These are phyloP conservation scores for Alternaria hordeiaustralica DNA, from an alignment of 2,329 filamentous ascomycete species.

Conservation along the genomic window DNA sequence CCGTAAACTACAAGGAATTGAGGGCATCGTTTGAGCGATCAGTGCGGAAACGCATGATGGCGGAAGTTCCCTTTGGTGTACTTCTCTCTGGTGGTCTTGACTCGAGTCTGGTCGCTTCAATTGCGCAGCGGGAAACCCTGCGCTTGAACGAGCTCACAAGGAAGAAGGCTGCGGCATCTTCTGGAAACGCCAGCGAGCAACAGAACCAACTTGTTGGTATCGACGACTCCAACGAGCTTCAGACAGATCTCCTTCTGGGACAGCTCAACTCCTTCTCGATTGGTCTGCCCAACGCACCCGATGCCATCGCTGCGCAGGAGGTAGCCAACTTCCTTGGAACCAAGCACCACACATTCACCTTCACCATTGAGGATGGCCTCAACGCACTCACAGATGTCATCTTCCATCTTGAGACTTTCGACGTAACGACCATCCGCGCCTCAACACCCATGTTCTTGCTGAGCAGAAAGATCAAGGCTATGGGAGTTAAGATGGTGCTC, in stretches of 20 bases:
- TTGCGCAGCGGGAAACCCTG: constrained; percentile 90
- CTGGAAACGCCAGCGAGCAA: constrained; percentile 27
- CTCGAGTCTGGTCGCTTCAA: constrained; percentile 92
- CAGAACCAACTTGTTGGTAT: constrained; percentile 78
- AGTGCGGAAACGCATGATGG: constrained; percentile 97
- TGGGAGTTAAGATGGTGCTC: constrained; percentile 99
- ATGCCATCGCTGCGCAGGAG: constrained; percentile 88
- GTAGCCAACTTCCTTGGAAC: constrained; percentile 97
- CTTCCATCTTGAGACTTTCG: constrained; percentile 96
- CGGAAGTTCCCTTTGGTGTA: constrained; percentile 97
- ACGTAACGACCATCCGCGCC: constrained; percentile 97
- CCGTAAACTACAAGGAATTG: constrained; percentile 82
- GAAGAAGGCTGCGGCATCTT: constrained; percentile 47
- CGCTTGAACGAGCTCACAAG: constrained; percentile 72
- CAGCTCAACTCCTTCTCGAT: constrained; percentile 99
- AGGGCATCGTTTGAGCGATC: constrained; percentile 85
- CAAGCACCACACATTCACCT: constrained; percentile 97
- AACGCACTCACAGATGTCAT: constrained; percentile 98
- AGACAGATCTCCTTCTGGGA: constrained; percentile 87
- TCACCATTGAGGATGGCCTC: constrained; percentile 95
- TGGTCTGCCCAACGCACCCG: constrained; percentile 88
- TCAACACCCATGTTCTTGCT: constrained; percentile 99
- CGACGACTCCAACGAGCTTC: constrained; percentile 88
- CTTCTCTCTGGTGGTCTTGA: constrained; percentile 93
- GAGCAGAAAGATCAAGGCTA: constrained; percentile 98